phyloP scores from a whole-genome alignment of 2,329 filamentous ascomycete species.

The Juglanconis sp. region DNA sequence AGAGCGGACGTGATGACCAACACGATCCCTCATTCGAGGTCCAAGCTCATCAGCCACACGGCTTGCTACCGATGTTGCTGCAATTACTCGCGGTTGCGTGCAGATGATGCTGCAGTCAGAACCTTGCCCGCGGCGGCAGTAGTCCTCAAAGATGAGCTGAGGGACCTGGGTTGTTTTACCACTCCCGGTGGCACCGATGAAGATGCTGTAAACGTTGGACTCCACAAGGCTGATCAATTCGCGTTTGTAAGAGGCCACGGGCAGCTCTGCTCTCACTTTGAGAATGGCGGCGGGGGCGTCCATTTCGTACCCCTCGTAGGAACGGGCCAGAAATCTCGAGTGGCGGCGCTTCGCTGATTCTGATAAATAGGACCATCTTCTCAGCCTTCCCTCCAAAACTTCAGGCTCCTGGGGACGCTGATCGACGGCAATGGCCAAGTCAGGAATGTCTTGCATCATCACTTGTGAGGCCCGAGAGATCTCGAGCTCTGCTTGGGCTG shows the following conservation, averaged over 20 bases:
- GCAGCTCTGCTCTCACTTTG: neutral
- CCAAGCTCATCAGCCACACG: constrained; percentile 44
- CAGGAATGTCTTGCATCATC: neutral
- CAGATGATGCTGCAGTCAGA: constrained; percentile 46
- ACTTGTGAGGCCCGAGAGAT: neutral
- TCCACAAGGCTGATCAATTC: neutral
- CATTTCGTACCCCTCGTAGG: neutral
- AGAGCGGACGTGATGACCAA: constrained; percentile 46
- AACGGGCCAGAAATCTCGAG: neutral
- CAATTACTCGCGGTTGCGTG: constrained; percentile 46
- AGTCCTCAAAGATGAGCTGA: constrained; percentile 50
- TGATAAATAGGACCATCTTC: neutral
- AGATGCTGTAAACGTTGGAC: constrained; percentile 10
- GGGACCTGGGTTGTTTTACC: constrained; percentile 38
- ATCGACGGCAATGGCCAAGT: neutral
- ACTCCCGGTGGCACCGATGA: constrained; percentile 16
- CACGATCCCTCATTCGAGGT: constrained; percentile 35
- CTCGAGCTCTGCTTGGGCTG: neutral
- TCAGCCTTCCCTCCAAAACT: neutral
- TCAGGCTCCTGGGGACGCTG: neutral
- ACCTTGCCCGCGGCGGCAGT: constrained; percentile 35
- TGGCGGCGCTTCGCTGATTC: neutral
- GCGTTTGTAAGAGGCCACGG: neutral
- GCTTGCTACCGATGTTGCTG: constrained; percentile 41
- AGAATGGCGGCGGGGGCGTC: neutral